Base-by-base conservation (phyloP, 371 early-diverging fungal genomes). In the Syncephalastrum monosporum region DNA sequence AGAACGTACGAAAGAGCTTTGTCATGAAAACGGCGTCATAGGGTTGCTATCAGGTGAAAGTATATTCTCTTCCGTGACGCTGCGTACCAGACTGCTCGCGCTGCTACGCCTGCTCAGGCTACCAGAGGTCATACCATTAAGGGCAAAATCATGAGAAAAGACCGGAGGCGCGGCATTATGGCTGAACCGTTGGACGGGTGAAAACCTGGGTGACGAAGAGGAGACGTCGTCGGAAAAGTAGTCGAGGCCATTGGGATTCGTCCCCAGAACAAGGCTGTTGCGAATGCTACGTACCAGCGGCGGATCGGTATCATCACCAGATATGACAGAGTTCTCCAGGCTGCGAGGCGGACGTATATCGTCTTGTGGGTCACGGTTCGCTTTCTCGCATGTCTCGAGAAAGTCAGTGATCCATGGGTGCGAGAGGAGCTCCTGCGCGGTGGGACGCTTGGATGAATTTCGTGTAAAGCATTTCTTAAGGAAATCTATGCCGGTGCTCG, bases 381-480 rank as follows among this genome's bases (percentile, higher is more conserved):
- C 38, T 8, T 5, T 12, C 38, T 33, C 38, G 2, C 38, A 33
- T 33, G 38, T 33, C 21, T 75, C 69, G 38, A 74, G 42, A 46
- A 74, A 76, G 10, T 56, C 59, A 23, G 63, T 68, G 16, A 95
- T 78, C 93, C 93, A 95, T 10, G 82, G 80, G 65, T 94, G 90
- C 7, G 72, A 47, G 6, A 94, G 63, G 17, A 95, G 65, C 54
- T 91, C 90, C 8, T 79, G 71, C 0, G 94, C 96, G 0, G 84
- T 71, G 1, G 95, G 93, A 1, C 96, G 87, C 47, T 85, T 75
- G 6, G 63, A 68, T 0, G 93, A 84, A 50, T 85, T 84, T 19
- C 90, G 84, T 1, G 78, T 83, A 69, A 95, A 93, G 63, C 94
- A 94, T 50, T 82, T 68, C 56, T 81, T 79, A 47, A 94, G 63